Evolutionary conservation across 73 alveolate genomes (phyloP), one percentile per base, ranked within the genome.

Genomic region (Paramecium biaurelia): DNA sequence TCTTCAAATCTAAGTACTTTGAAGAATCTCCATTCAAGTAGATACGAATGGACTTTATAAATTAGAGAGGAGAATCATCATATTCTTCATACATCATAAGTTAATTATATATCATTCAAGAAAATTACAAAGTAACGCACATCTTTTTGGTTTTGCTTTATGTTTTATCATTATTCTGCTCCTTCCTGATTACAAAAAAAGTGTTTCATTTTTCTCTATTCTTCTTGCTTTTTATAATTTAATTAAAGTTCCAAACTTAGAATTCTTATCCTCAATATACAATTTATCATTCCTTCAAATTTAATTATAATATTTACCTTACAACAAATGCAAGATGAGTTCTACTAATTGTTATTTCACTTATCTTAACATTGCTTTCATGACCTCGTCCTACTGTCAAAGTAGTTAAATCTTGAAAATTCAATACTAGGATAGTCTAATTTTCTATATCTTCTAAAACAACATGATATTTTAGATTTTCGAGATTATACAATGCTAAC

Each of bases 221-320:
- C 56, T 47, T 5, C 30, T 38, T 79, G 42, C 74, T 23, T 23
- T 42, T 18, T 79, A 18, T 18, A 79, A 24, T 23, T 79, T 79
- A 3, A 94, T 89, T 38, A 93, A 56, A 41, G 96, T 93, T 84
- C 96, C 96, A 21, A 93, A 93, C 49, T 93, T 93, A 24, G 95
- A 86, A 53, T 92, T 41, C 38, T 92, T 28, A 42, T 93, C 96
- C 67, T 93, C 86, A 42, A 93, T 43, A 42, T 57, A 92, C 28
- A 93, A 57, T 57, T 89, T 70, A 38, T 89, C 43, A 70, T 89
- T 63, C 49, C 87, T 76, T 34, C 23, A 76, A 1, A 34, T 4
- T 10, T 9, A 42, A 32, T 32, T 42, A 79, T 3, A 7, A 21
- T 12, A 11, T 11, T 15, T 79, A 79, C 90, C 42, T 57, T 47